These are phyloP conservation scores for Rosa chinensis DNA, from an alignment of 306 rosid species.

Conservation along the genomic window DNA sequence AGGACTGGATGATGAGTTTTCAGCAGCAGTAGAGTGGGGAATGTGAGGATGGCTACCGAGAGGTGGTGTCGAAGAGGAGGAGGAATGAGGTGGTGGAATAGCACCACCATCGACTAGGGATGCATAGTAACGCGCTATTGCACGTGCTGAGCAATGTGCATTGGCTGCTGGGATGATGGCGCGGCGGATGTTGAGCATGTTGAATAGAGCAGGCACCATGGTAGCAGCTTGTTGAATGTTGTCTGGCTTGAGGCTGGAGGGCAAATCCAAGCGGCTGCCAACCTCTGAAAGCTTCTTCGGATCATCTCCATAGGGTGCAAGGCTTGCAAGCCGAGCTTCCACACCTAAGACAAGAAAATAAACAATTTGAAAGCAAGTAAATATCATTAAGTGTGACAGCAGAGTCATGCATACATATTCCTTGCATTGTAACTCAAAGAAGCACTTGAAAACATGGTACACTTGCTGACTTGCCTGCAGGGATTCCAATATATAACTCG, in stretches of 20 bases:
- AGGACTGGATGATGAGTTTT: conserved; percentile 31
- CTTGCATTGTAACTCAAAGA: neutral
- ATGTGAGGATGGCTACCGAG: conserved; percentile 90
- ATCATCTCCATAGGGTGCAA: conserved; percentile 59
- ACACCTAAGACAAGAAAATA: conserved; percentile 53
- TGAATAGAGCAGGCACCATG: conserved; percentile 55
- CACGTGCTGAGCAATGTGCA: conserved; percentile 92
- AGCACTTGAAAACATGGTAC: conserved; percentile 7
- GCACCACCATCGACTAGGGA: conserved; percentile 76
- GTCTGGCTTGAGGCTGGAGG: conserved; percentile 71
- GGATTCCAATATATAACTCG: conserved; percentile 86
- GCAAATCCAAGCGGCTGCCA: conserved; percentile 50
- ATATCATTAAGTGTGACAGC: neutral
- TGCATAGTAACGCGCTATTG: conserved; percentile 95
- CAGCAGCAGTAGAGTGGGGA: conserved; percentile 57
- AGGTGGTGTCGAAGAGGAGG: conserved; percentile 58
- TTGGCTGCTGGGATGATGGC: conserved; percentile 93
- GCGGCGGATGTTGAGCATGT: conserved; percentile 69
- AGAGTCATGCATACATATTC: neutral
- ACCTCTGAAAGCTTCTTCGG: conserved; percentile 51
- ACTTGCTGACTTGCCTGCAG: conserved; percentile 63
- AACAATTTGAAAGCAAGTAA: conserved; percentile 12
- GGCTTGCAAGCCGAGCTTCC: conserved; percentile 88
- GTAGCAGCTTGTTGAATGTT: conserved; percentile 49
- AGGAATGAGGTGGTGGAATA: conserved; percentile 75